These are phyloP conservation scores for Paramyrothecium roridum DNA, from an alignment of 2,329 filamentous ascomycete genomes.

Conservation along the genomic window DNA sequence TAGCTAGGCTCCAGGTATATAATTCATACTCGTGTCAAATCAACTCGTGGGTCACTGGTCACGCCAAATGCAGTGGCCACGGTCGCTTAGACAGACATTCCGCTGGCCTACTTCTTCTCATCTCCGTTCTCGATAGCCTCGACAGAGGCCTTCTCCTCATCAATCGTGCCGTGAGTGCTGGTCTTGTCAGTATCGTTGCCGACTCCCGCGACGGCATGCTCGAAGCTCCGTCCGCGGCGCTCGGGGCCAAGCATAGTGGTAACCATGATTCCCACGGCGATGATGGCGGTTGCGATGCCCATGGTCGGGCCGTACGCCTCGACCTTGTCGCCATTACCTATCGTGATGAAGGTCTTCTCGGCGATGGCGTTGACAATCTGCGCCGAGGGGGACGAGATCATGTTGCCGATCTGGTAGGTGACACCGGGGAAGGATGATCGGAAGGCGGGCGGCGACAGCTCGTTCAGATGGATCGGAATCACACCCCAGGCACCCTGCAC, in stretches of 20 bases:
- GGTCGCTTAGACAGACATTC: not conserved
- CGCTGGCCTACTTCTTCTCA: conserved; percentile 3
- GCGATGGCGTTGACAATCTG: conserved; percentile 77
- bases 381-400: conserved; percentile 68
- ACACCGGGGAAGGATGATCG: conserved; percentile 68
- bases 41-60: not conserved
- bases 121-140: conserved; percentile 1
- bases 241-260: conserved; percentile 72
- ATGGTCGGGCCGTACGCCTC: conserved; percentile 73
- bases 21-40: not conserved
- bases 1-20: not conserved
- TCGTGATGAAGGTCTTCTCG: conserved; percentile 56
- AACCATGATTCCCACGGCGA: conserved; percentile 64
- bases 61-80: not conserved
- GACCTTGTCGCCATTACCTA: conserved; percentile 51
- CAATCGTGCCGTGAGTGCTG: conserved; percentile 19
- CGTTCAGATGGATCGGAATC: conserved; percentile 71
- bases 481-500: conserved; percentile 66
- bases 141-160: conserved; percentile 25
- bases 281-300: conserved; percentile 75
- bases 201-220: conserved; percentile 46
- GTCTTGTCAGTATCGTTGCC: conserved; percentile 20
- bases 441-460: conserved; percentile 68
- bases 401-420: conserved; percentile 73
- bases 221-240: conserved; percentile 69